Evolutionary conservation across 805 yeast genomes (phyloP).

Genomic region (Cyberlindnera meyerae): DNA sequence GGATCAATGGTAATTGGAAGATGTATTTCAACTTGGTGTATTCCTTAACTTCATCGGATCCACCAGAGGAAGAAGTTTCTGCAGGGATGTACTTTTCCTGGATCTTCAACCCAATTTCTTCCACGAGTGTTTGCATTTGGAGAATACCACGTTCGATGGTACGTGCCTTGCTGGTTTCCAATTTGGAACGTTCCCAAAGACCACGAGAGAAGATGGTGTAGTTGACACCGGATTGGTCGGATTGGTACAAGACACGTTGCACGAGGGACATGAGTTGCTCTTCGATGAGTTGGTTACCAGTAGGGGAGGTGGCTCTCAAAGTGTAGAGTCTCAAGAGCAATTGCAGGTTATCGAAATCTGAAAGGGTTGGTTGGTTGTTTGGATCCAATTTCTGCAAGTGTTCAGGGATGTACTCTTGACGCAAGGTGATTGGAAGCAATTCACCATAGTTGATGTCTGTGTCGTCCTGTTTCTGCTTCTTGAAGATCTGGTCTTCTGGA

Average conservation of each 20-base stretch:
- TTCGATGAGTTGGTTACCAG: constrained; percentile 62
- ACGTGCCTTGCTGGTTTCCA: constrained; percentile 75
- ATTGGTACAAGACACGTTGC: constrained; percentile 58
- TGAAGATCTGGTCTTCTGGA: constrained; percentile 35
- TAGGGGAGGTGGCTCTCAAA: constrained; percentile 65
- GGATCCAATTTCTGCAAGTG: constrained; percentile 59
- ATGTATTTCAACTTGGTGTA: constrained; percentile 61
- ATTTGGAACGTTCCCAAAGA: constrained; percentile 82
- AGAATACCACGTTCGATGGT: constrained; percentile 92
- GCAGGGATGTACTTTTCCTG: constrained; percentile 51
- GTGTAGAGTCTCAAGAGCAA: constrained; percentile 63
- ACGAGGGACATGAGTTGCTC: constrained; percentile 81
- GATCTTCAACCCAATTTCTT: constrained; percentile 73
- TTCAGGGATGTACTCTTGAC: constrained; percentile 59
- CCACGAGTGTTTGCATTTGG: constrained; percentile 88
- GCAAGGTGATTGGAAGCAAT: constrained; percentile 58
- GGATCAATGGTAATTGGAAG: constrained; percentile 69
- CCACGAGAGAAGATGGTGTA: constrained; percentile 80
- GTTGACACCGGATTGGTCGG: constrained; percentile 41
- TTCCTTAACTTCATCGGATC: constrained; percentile 17
- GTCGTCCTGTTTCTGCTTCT: constrained; percentile 33
- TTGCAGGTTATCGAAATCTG: constrained; percentile 69
- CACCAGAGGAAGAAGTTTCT: constrained; percentile 12
- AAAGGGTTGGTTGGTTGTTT: constrained; percentile 70
- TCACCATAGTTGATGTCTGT: constrained; percentile 35